Base-by-base conservation (phyloP, 768 basidiomycete species). In the Russula sp. region DNA sequence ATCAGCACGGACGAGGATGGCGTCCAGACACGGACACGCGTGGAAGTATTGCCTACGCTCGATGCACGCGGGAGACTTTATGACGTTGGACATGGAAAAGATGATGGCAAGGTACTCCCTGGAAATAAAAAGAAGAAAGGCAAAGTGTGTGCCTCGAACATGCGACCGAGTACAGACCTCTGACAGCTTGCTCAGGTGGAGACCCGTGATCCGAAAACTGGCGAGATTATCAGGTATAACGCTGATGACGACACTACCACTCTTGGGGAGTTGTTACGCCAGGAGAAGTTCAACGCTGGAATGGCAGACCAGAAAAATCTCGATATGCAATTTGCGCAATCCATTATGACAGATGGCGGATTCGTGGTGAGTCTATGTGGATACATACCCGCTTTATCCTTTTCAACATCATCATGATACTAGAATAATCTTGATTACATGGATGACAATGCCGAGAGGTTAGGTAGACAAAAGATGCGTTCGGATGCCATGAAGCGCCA, bases 401-500 rank as follows among this genome's bases (percentile, higher is more conserved):
- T 32, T 54, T 35, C 59, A 16, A 56, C 14, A 14, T 45, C 59
- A 35, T 20, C 13, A 10, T 18, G 6, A 53, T 45, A 10, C 11
- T 58, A 93, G 88, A 87, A 88, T 66, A 84, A 95, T 68, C 76
- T 95, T 36, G 97, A 98, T 49, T 98, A 98, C 67, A 87, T 97
- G 65, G 97, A 99, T 66, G 97, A 98, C 65, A 96, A 98, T 71
- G 94, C 93, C 0, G 96, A 96, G 69, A 87, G 86, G 66, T 79
- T 98, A 0, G 92, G 90, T 42, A 79, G 95, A 59, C 86, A 93
- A 73, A 98, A 96, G 75, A 94, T 98, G 91, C 89, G 94, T 55
- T 85, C 87, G 5, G 96, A 98, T 69, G 92, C 88, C 22, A 93
- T 97, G 88, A 98, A 94, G 72, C 84, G 95, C 48, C 90, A 93